Base-by-base conservation (phyloP, 2,329 filamentous ascomycete species). In the Lachnellula hyalina region DNA sequence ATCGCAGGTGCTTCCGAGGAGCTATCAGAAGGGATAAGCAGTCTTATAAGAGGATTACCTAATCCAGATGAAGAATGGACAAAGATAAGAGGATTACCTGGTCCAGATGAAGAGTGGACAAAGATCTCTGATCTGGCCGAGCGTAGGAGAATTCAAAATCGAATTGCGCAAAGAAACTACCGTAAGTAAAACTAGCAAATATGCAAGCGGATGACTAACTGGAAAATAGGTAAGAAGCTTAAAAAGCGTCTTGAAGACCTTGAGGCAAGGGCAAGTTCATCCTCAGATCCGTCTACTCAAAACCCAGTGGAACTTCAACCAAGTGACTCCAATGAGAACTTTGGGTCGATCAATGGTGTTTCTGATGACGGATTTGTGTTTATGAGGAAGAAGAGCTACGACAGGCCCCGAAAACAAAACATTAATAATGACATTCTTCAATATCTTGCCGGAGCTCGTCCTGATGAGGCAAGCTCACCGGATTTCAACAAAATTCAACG, bases 21-120 rank as follows among this genome's bases (percentile, higher is more conserved):
- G 25, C 25, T 1, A 8, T 28, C 25, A 28, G 8, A 8, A 28
- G 5, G 8, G 25, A 95, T 89, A 59, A 96, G 90, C 77, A 96
- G 90, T 75, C 92, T 92, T 65, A 96, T 96, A 78, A 94, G 90
- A 74, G 87, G 87, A 66, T 95, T 90, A 61, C 92, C 92, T 65
- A 94, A 96, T 72, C 89, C 93, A 52, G 92, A 96, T 68, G 93
- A 97, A 76, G 93, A 97, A 77, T 97, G 93, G 93, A 96, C 93
- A 70, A 95, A 96, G 83, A 96, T 97, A 78, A 94, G 90, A 74
- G 87, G 87, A 66, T 95, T 90, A 61, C 92, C 92, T 65, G 94
- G 96, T 72, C 89, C 93, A 52, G 92, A 96, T 68, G 93, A 97
- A 76, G 93, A 97, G 77, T 97, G 93, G 93, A 96, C 93, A 70